phyloP scores from a whole-genome alignment of 768 basidiomycete genomes.

The Termitomyces sp. region DNA sequence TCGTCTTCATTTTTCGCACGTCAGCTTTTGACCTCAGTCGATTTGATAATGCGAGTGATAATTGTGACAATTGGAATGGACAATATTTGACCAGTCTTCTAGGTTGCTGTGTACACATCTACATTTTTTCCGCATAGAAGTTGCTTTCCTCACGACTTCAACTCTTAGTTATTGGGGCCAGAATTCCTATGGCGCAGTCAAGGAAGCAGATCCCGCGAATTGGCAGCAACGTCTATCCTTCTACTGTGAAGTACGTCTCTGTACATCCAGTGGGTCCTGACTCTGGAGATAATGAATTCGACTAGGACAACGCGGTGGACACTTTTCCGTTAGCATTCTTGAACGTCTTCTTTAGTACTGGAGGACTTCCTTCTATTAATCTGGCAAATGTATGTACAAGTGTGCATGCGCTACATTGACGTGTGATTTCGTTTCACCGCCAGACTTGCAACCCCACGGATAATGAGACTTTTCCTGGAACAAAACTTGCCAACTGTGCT shows the following conservation, averaged over 20 bases:
- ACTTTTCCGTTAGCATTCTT: conserved; percentile 69
- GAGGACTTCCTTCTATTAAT: conserved; percentile 59
- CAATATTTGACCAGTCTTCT: conserved; percentile 5
- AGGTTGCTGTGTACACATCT: conserved; percentile 49
- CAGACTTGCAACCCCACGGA: conserved; percentile 60
- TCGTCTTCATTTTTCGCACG: conserved; percentile 8
- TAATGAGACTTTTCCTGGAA: conserved; percentile 56
- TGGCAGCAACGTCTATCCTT: conserved; percentile 58
- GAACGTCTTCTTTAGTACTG: conserved; percentile 58
- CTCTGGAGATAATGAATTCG: background rate
- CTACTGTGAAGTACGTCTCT: conserved; percentile 50
- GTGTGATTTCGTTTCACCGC: background rate
- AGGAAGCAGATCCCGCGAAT: conserved; percentile 39
- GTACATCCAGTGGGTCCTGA: background rate
- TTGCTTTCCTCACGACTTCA: background rate
- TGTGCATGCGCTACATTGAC: background rate
- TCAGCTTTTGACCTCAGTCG: conserved; percentile 50
- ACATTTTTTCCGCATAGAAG: background rate
- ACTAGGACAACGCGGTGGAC: conserved; percentile 60
- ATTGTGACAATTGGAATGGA: background rate
- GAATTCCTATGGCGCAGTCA: conserved; percentile 63
- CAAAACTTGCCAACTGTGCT: conserved; percentile 55
- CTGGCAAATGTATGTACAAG: conserved; percentile 52
- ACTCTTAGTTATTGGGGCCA: conserved; percentile 64
- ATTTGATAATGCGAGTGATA: conserved; percentile 53